Conservation (phyloP, 2,329 filamentous ascomycete species). For the Colletotrichum sp. region DNA sequence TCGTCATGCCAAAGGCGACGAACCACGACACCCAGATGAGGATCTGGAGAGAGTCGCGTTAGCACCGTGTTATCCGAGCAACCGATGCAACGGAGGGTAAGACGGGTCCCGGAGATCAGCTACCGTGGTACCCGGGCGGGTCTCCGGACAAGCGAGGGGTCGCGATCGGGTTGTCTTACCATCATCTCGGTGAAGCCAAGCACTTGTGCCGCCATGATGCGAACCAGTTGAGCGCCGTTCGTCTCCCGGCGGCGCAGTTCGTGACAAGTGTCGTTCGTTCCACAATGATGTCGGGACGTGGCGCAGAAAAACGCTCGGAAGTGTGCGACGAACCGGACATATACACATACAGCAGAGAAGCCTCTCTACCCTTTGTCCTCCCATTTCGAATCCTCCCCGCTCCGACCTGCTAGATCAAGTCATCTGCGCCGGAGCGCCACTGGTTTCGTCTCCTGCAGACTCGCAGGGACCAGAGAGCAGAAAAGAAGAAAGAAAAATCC, state of each 20-base stretch:
- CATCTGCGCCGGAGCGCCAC: neutral
- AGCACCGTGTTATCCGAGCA: neutral
- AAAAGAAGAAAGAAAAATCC: neutral
- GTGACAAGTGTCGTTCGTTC: too few relatives aligned
- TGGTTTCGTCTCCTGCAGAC: neutral
- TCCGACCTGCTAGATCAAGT: neutral
- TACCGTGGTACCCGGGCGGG: neutral
- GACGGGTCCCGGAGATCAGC: neutral
- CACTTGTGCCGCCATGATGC: neutral
- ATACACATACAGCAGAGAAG: neutral
- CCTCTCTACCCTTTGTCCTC: neutral
- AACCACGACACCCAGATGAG: constrained; percentile 4
- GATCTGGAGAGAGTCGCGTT: neutral
- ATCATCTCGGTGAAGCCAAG: constrained; percentile 3
- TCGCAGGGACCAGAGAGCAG: neutral
- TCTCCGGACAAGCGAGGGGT: neutral
- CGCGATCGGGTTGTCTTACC: neutral
- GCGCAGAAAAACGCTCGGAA: neutral
- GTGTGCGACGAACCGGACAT: neutral
- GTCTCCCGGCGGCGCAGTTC: neutral
- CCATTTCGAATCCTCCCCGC: neutral
- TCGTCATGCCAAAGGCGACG: neutral
- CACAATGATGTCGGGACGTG: neutral
- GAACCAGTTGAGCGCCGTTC: neutral
- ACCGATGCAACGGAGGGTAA: neutral